phyloP scores from a whole-genome alignment of 192 early-diverging fungal genomes.

The Geosiphon pyriformis region DNA sequence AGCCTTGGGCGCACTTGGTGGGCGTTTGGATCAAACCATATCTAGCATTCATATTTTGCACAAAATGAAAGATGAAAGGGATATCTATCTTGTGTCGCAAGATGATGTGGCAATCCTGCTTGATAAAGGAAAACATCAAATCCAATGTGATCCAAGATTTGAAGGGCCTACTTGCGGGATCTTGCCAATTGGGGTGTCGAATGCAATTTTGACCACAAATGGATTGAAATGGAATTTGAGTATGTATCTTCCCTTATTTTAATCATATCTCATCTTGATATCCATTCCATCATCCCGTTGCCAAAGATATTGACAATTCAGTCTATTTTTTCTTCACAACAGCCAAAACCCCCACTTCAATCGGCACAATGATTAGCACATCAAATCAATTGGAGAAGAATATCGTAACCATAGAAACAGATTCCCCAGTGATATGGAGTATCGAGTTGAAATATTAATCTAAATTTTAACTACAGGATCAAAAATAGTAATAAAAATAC shows the following conservation, averaged over 20 bases:
- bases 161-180: conserved; percentile 89
- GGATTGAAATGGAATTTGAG: conserved; percentile 86
- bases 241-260: conserved; percentile 33
- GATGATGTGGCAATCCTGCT: conserved; percentile 72
- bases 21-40: conserved; percentile 88
- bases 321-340: conserved; percentile 10
- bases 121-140: conserved; percentile 56
- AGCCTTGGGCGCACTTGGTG: conserved; percentile 77
- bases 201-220: conserved; percentile 56
- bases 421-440: conserved; percentile 76
- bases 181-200: conserved; percentile 68
- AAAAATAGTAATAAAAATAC: too few species aligned
- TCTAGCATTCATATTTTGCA: conserved; percentile 71
- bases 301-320: too few species aligned
- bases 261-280: conserved; percentile 28
- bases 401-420: conserved; percentile 60
- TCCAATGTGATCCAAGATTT: conserved; percentile 52
- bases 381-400: conserved; percentile 68
- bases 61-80: conserved; percentile 52
- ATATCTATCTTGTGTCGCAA: conserved; percentile 61
- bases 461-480: too few species aligned
- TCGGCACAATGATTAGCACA: conserved; percentile 78
- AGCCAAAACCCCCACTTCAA: conserved; percentile 44
- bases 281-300: too few species aligned
- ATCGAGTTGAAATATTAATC: conserved; percentile 50